Percentiles rank a stretch among this genome's conserved stretches.
Conservation (phyloP, 768 basidiomycete species). For the Agrocybe chaxingu region DNA sequence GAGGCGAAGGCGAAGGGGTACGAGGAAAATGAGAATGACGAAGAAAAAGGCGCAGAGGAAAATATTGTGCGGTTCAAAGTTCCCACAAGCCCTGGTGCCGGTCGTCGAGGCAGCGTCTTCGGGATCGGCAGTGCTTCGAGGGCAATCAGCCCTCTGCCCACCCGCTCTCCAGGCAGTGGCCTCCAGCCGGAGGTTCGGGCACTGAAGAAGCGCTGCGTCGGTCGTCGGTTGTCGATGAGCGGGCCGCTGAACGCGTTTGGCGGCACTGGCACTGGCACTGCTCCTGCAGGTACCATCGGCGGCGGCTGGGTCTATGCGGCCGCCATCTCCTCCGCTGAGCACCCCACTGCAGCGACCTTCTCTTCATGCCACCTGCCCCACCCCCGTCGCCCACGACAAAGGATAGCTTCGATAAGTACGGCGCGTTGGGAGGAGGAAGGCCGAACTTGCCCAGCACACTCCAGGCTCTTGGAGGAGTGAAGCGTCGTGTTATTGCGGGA, state of each 20-base stretch:
- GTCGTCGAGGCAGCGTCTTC: slow-evolving; percentile 13
- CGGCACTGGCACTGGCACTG: not conserved
- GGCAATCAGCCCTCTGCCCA: not conserved
- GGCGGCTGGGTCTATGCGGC: slow-evolving; percentile 50
- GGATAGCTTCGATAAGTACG: not conserved
- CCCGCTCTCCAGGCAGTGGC: not conserved
- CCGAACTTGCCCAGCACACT: slow-evolving; percentile 4
- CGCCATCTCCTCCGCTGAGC: slow-evolving; percentile 42
- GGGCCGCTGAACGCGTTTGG: slow-evolving; percentile 22
- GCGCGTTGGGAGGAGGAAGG: not conserved
- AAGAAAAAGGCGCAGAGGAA: slow-evolving; percentile 4
- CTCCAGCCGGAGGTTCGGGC: slow-evolving; percentile 24
- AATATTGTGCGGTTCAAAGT: slow-evolving; percentile 25
- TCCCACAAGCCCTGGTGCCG: slow-evolving; percentile 14
- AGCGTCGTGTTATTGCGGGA: slow-evolving; percentile 16
- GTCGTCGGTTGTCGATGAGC: slow-evolving; percentile 43
- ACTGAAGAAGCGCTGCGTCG: slow-evolving; percentile 56
- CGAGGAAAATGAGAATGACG: slow-evolving; percentile 13
- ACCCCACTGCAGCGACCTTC: slow-evolving; percentile 6
- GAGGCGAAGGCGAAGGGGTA: slow-evolving; percentile 9
- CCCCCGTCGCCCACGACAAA: slow-evolving; percentile 10
- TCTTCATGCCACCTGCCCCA: slow-evolving; percentile 15
- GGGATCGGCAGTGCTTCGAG: slow-evolving; percentile 7
- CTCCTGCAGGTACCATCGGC: slow-evolving; percentile 15
- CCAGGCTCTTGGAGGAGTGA: not conserved